Base-by-base conservation (phyloP, 805 yeast genomes). In the Saturnispora zaruensis region DNA sequence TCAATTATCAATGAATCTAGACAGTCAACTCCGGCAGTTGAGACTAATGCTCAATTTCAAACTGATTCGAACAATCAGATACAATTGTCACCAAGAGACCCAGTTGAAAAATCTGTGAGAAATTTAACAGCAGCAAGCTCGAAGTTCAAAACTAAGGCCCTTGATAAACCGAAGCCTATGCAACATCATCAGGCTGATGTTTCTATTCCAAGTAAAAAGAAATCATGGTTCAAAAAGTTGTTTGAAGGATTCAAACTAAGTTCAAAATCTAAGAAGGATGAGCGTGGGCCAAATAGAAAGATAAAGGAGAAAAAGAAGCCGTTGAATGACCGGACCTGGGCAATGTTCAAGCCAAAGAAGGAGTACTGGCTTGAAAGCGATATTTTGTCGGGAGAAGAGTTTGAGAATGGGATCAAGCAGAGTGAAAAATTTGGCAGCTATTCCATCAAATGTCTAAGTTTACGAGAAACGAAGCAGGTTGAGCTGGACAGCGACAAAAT, bases 341-440 rank as follows among this genome's bases (percentile, higher is more conserved):
- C 45, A 28, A 8, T 43, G 8, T 43, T 43, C n/a, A 26, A 26
- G 20, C 36, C 25, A 7, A 45, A 24, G 14, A 45, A 45, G 34
- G 56, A 51, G 32, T 44, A 51, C 37, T 46, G 51, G 52, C 6
- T 51, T 3, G 56, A 53, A 43, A 51, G 49, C 43, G 56, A 53
- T 40, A 25, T 34, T 18, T 25, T 53, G 20, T 45, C 47, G 3
- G 45, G 49, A 8, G 48, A 42, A 7, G 21, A 30, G 3, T 44
- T 53, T 23, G 18, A 49, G 20, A 24, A 41, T 3, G 26, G 41
- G n/a, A 44, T 53, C 18, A 32, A 26, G 18, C n/a, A n/a, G 13
- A 47, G 49, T 25, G 1, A 20, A 2, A 41, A 25, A 16, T 45
- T 51, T 2, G 26, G 36, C 20, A 18, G 18, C 6, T 36, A 13